phyloP scores from a whole-genome alignment of 257 asterid genomes.

The Solanum ahanhuiri region DNA sequence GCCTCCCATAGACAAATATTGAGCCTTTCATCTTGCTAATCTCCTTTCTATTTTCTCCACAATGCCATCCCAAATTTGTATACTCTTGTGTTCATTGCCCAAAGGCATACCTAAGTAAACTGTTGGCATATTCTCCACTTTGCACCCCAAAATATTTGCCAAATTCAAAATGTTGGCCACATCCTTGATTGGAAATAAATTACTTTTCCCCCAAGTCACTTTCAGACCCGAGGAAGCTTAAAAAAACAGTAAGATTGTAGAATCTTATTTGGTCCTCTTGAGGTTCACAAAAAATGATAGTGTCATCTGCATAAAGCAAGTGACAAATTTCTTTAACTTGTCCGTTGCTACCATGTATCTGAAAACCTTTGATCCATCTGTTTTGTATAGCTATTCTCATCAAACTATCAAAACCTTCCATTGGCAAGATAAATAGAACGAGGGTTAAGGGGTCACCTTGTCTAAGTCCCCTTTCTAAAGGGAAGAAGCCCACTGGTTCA shows the following conservation, averaged over 20 bases:
- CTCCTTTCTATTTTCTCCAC: too few relatives aligned
- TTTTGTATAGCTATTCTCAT: background rate
- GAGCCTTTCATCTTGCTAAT: too few relatives aligned
- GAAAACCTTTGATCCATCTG: background rate
- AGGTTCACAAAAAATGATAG: background rate
- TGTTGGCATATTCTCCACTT: background rate
- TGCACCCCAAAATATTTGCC: background rate
- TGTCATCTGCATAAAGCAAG: background rate
- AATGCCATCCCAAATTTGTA: too few relatives aligned
- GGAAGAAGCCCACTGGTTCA: too few relatives aligned
- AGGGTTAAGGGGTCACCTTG: background rate
- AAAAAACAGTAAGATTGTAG: background rate
- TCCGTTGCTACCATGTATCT: background rate
- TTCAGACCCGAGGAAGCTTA: background rate
- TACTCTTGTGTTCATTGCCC: background rate
- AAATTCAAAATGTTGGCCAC: background rate
- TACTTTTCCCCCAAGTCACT: background rate
- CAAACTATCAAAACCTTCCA: background rate
- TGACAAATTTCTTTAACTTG: background rate
- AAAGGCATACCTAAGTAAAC: background rate
- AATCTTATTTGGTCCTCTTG: background rate
- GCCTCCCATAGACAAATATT: background rate
- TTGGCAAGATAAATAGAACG: background rate
- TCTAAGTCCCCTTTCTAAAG: background rate
- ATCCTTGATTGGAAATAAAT: background rate